Evolutionary conservation across 305 asterid genomes (phyloP), one percentile per base, ranked within the genome.

Genomic region (Plantago coronopus): DNA sequence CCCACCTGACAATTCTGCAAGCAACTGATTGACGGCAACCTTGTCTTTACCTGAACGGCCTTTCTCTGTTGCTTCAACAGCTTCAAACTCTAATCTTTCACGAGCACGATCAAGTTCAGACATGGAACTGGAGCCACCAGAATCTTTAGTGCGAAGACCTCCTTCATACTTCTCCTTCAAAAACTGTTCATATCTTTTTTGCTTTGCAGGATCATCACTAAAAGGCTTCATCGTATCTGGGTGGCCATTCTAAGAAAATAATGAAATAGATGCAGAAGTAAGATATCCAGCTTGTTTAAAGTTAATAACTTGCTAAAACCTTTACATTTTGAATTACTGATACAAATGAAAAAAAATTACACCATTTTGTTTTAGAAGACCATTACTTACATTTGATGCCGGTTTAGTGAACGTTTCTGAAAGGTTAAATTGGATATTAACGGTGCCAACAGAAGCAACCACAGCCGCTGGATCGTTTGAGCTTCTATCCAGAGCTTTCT

Each of bases 21-120:
- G 79, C 73, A 81, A 75, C 72, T 68, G 84, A 71, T 72, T 72
- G 25, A 83, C 72, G 16, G 61, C 65, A 64, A 69, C 72, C 65
- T 63, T 83, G 67, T 77, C 85, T 40, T 63, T 74, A 68, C 71
- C 84, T 57, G 61, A 57, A 49, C 78, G 82, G 46, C 79, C 94
- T 76, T 80, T 85, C 79, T 71, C 63, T 25, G 83, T 71, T 49
- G 84, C 78, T 62, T 73, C 79, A 2, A 89, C 97, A 65, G 90
- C 69, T 68, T 93, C 99, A 76, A 93, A 93, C 68, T 93, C 96
- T 61, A 93, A 77, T 64, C 88, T 81, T 79, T 93, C 99, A 72
- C 97, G 99, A 66, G 97, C 99, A 72, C 99, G 99, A 63, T 79
- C 89, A 73, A 91, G 81, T 82, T 93, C 99, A 63, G 99, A 85